Evolutionary conservation across 179 eudicot genomes (phyloP).

Genomic region (Actinidia arguta): DNA sequence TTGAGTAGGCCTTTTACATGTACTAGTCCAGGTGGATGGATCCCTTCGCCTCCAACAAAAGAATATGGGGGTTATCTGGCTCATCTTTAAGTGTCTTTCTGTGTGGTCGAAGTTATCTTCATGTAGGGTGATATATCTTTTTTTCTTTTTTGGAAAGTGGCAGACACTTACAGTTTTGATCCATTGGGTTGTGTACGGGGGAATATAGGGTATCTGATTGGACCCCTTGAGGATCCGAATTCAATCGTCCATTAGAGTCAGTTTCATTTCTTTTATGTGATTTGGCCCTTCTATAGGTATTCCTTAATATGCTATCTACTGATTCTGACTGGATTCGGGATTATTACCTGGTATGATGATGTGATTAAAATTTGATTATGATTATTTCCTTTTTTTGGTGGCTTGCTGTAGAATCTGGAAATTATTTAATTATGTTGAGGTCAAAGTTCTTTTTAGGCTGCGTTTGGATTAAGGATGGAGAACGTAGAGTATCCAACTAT

Average conservation of each 20-base stretch:
- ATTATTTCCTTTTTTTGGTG: no score
- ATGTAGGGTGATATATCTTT: background rate
- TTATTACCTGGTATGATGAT: no score
- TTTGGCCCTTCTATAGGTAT: background rate
- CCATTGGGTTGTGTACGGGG: background rate
- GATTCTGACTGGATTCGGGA: no score
- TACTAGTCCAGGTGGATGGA: background rate
- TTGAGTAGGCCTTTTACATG: background rate
- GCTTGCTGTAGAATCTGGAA: no score
- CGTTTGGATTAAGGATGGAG: no score
- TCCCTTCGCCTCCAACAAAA: conserved; percentile 2
- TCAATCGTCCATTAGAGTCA: background rate
- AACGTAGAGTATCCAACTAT: no score
- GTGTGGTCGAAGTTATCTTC: background rate
- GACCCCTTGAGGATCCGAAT: background rate
- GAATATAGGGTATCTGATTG: background rate
- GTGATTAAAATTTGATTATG: no score
- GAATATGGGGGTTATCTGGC: background rate
- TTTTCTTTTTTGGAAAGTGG: background rate
- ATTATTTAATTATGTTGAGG: no score
- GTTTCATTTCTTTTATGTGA: background rate
- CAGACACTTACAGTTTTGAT: background rate
- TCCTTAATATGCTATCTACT: background rate
- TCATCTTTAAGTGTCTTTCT: background rate
- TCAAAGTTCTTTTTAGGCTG: no score